Base-by-base conservation (phyloP, 2,329 filamentous ascomycete genomes). In the Aspergillus alliaceus region DNA sequence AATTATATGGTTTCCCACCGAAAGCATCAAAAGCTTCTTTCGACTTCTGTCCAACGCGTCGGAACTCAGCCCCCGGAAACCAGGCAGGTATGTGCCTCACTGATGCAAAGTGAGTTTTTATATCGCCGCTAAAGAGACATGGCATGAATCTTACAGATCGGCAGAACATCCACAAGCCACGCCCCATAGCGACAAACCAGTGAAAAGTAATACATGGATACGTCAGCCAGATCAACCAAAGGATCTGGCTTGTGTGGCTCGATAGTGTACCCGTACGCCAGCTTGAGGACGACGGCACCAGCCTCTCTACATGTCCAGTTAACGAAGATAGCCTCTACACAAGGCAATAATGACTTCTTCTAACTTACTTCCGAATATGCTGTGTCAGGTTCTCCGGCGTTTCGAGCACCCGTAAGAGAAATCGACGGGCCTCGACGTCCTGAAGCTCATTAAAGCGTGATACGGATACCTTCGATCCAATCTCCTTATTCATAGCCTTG, bases 81-180 rank as follows among this genome's bases (percentile, higher is more conserved):
- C 80, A 80, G 1, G 74, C 63, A 0, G 80, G 80, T 0, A 80
- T 20, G 49, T 66, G 64, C 49, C 44, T 64, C 27, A 70, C 68
- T 70, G 24, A 2, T 6, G 4, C 9, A 8, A 8, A n/a, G 49
- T 42, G n/a, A 54, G 35, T 6, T 32, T 1, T 14, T 6, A 15
- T 34, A 8, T n/a, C 34, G 11, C 11, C 11, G 27, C 1, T 2
- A 9, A 4, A 27, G 22, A 7, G 9, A 4, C 20, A n/a, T n/a
- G n/a, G 1, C 11, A 20, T 12, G 5, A 18, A 15, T 6, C 27
- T 29, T 55, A 63, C 63, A 47, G 5, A 56, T 34, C 1, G 79
- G 80, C 2, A 82, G 54, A 0, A 77, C 64, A 54, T 82, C 79
- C 2, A 82, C 79, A 4, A 71, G 53, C 73, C 73, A 82, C 14